phyloP scores from a whole-genome alignment of 192 early-diverging fungal species.

The Coemansia sp. region DNA sequence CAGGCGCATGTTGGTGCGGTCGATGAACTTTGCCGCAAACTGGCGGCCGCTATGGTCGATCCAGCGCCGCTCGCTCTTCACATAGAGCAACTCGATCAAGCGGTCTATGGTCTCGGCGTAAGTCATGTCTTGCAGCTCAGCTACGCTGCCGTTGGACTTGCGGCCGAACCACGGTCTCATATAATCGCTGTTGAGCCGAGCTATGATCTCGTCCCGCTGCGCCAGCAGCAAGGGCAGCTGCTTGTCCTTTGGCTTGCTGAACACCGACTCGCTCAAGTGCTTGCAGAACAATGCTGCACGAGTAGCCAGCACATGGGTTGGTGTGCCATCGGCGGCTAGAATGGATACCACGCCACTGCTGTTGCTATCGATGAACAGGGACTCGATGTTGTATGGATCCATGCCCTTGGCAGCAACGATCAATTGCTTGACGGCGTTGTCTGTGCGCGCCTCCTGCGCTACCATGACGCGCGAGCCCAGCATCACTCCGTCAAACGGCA shows the following conservation, averaged over 20 bases:
- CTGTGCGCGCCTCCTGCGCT: conserved; percentile 75
- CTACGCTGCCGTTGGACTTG: conserved; percentile 64
- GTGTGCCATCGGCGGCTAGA: conserved; percentile 78
- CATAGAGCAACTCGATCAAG: conserved; percentile 75
- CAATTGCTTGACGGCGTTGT: conserved; percentile 73
- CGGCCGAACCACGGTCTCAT: conserved; percentile 95
- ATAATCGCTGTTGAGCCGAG: conserved; percentile 82
- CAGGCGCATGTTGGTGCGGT: conserved; percentile 70
- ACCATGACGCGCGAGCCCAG: conserved; percentile 91
- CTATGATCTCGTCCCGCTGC: conserved; percentile 84
- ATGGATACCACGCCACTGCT: conserved; percentile 90
- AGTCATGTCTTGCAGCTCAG: conserved; percentile 89
- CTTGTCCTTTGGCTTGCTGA: conserved; percentile 82
- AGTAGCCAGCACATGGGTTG: conserved; percentile 89
- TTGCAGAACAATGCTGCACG: conserved; percentile 86
- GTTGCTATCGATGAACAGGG: conserved; percentile 75
- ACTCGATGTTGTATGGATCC: conserved; percentile 70
- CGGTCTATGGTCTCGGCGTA: conserved; percentile 82
- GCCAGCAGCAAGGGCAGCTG: conserved; percentile 65
- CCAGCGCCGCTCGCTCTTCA: conserved; percentile 73
- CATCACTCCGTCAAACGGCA: conserved; percentile 93
- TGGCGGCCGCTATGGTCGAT: conserved; percentile 74
- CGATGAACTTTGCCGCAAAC: conserved; percentile 71
- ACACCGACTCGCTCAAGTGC: conserved; percentile 83
- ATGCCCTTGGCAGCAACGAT: conserved; percentile 82